These are phyloP conservation scores for Fomitopsis serialis DNA, from an alignment of 768 basidiomycete species.

Conservation along the genomic window DNA sequence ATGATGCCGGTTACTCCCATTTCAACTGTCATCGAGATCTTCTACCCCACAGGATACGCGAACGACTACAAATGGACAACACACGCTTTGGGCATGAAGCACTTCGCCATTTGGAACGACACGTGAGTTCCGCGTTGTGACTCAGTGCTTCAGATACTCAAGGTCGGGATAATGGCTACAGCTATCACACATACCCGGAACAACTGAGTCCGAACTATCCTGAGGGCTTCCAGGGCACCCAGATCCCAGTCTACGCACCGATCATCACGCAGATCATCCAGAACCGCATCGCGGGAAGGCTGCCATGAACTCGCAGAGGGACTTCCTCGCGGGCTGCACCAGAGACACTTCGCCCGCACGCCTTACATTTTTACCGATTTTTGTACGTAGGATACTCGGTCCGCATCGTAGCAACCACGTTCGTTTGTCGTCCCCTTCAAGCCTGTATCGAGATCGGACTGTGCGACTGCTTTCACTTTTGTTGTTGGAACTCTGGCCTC, in stretches of 20 bases:
- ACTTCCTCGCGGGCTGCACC: not conserved
- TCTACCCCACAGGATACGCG: slow-evolving; percentile 76
- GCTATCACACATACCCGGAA: slow-evolving; percentile 43
- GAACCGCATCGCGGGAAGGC: slow-evolving; percentile 44
- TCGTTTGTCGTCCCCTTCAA: not conserved
- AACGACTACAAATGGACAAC: slow-evolving; percentile 87
- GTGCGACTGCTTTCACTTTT: not conserved
- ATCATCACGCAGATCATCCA: slow-evolving; percentile 66
- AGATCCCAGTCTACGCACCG: slow-evolving; percentile 69
- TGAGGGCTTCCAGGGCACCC: slow-evolving; percentile 77
- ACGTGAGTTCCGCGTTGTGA: slow-evolving; percentile 43
- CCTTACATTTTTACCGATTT: not conserved
- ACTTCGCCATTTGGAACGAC: slow-evolving; percentile 82
- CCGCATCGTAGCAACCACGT: not conserved
- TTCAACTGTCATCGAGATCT: slow-evolving; percentile 84
- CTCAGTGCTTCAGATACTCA: too few relatives aligned
- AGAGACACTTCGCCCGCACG: not conserved
- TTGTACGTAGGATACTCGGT: not conserved
- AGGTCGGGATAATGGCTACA: too few relatives aligned
- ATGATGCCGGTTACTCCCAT: slow-evolving; percentile 73
- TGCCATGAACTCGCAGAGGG: slow-evolving; percentile 9
- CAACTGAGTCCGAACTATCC: slow-evolving; percentile 57
- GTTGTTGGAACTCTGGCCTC: not conserved
- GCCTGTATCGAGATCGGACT: not conserved
- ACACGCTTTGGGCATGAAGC: slow-evolving; percentile 62